phyloP scores from a whole-genome alignment of 31 red algal genomes.

The Porphyra umbilicalis region DNA sequence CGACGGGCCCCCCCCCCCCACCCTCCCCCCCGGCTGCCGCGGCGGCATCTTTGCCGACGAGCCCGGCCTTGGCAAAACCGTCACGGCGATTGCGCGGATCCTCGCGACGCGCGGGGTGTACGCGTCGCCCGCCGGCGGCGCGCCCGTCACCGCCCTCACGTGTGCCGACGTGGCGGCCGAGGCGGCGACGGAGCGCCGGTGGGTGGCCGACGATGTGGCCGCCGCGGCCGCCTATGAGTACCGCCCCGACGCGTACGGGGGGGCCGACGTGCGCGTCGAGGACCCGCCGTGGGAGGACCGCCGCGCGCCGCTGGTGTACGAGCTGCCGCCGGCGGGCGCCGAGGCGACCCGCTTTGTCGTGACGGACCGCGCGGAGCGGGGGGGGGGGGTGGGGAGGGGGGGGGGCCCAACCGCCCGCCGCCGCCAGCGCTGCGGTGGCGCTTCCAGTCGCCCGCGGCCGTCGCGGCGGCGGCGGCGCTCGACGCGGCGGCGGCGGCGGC shows the following conservation, averaged over 20 bases:
- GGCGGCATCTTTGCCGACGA: slow-evolving; percentile 94
- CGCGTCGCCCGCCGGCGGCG: slow-evolving; percentile 19
- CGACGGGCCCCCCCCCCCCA: neutral
- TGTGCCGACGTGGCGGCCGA: neutral
- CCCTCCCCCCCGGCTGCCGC: neutral
- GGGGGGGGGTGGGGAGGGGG: neutral
- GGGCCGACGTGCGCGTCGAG: neutral
- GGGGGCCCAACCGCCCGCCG: no score
- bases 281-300: neutral
- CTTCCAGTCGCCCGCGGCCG: neutral
- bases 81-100: slow-evolving; percentile 72
- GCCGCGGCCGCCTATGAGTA: neutral
- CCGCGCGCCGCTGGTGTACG: neutral
- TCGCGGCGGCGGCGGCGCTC: neutral
- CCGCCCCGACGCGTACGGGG: neutral
- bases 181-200: neutral
- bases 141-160: neutral
- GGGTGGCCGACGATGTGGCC: neutral
- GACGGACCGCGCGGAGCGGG: neutral
- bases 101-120: slow-evolving; percentile 51
- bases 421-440: neutral
- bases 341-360: neutral
- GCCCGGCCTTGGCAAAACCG: slow-evolving; percentile 97
- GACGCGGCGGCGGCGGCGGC: neutral
- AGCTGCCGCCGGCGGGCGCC: neutral